Evolutionary conservation across 257 asterid species (phyloP).

Genomic region (Solanum piurae): DNA sequence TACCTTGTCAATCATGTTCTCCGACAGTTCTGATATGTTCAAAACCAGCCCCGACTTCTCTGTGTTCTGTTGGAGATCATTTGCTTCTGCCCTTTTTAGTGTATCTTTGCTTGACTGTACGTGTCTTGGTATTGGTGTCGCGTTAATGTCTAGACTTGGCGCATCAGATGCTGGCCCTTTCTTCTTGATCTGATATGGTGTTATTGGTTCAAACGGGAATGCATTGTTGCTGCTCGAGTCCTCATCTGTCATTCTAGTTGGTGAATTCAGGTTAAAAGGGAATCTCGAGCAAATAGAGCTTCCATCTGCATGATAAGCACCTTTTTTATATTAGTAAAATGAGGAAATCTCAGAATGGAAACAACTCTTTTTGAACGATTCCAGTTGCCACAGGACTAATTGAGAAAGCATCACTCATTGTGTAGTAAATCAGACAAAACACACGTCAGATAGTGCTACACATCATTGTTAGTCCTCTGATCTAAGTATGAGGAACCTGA

Average conservation of each 20-base stretch:
- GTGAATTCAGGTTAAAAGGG: constrained; percentile 43
- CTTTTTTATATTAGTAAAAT: constrained; percentile 1
- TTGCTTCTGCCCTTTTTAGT: constrained; percentile 9
- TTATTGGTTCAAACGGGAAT: constrained; percentile 42
- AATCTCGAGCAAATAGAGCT: constrained; percentile 21
- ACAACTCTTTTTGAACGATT: background rate
- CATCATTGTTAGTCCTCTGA: background rate
- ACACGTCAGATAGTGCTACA: background rate
- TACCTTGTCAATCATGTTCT: constrained; percentile 73
- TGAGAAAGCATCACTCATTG: background rate
- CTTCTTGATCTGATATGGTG: constrained; percentile 43
- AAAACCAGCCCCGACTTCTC: constrained; percentile 20
- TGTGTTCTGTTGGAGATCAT: constrained; percentile 13
- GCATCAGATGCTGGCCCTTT: constrained; percentile 13
- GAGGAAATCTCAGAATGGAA: background rate
- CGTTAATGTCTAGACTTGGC: constrained; percentile 8
- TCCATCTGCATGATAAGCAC: constrained; percentile 33
- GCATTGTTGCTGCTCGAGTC: constrained; percentile 13
- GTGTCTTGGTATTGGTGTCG: constrained; percentile 4
- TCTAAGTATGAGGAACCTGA: background rate
- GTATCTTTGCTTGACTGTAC: constrained; percentile 5
- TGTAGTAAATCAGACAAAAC: background rate
- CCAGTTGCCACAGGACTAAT: background rate
- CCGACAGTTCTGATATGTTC: constrained; percentile 30
- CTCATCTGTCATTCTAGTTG: constrained; percentile 25